A percentile compares a stretch with the other conserved stretches of the same genome.
These are phyloP conservation scores for Coniochaeta sp. DNA, from an alignment of 2,329 filamentous ascomycete species.

Conservation along the genomic window DNA sequence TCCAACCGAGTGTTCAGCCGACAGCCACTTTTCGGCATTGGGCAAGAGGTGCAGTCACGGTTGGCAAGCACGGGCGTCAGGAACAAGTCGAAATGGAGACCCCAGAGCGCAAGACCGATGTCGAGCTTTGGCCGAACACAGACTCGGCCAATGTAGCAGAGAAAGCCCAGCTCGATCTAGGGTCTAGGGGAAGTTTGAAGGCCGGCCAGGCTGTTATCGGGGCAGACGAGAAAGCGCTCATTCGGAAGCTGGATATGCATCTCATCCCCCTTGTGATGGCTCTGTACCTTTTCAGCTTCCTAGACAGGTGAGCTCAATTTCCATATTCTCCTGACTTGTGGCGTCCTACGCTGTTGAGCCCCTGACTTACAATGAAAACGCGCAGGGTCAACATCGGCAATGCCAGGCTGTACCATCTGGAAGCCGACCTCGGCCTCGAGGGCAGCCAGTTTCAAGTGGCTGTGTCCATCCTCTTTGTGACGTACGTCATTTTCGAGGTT, in stretches of 20 bases:
- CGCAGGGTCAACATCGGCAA: conserved; percentile 66
- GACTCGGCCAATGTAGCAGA: neutral
- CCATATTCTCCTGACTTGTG: conserved; percentile 1
- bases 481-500: conserved; percentile 55
- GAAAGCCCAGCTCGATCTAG: neutral
- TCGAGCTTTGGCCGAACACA: neutral
- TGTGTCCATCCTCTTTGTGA: conserved; percentile 61
- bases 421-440: conserved; percentile 52
- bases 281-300: conserved; percentile 67
- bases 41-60: neutral
- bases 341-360: neutral
- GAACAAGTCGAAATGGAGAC: neutral
- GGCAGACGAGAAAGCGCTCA: conserved; percentile 44
- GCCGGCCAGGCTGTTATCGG: neutral
- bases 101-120: neutral
- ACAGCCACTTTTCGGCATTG: neutral
- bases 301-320: conserved; percentile 51
- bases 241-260: conserved; percentile 57
- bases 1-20: neutral
- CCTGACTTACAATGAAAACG: conserved; percentile 5
- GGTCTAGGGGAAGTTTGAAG: neutral
- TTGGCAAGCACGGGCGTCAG: neutral
- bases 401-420: conserved; percentile 56
- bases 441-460: conserved; percentile 64
- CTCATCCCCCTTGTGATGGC: conserved; percentile 62